Evolutionary conservation across 1,284 basidiomycete genomes (phyloP), one percentile per base, ranked within the genome.

Genomic region (Neolentinus lepideus): DNA sequence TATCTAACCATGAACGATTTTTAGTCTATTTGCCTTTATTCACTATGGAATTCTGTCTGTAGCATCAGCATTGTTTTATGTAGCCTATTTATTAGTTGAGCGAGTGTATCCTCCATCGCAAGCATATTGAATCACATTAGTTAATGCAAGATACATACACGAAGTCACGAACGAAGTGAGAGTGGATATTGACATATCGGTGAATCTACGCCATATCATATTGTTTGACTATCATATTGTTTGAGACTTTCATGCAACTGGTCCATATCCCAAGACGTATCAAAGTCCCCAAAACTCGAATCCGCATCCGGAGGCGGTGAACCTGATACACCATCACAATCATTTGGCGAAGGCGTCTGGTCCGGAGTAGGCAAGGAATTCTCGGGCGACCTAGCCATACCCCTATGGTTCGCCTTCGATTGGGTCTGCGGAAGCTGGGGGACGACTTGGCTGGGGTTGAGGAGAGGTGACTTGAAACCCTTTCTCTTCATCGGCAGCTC

Each of bases 171-270:
- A 4, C 4, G 38, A 43, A 43, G 16, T n/a, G 16, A 43, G n/a
- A 21, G n/a, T 21, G 38, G 6, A 43, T n/a, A 6, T 31, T 4
- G 38, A n/a, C 19, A 43, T 16, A 43, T 43, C 38, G n/a, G 3
- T 43, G n/a, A 6, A 3, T 16, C 29, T 31, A 31, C 12, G 29
- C 6, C 29, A 31, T 31, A 26, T 50, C 47, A 26, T 50, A 50
- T 25, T 50, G 47, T n/a, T 29, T 50, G n/a, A 50, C n/a, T 31
- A 26, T 50, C 47, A 26, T 50, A 50, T 25, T 50, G 47, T n/a
- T 29, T 50, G n/a, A 50, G 24, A 21, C 24, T 29, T 22, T 50
- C 47, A 16, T 50, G 24, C 47, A 50, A 26, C 16, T n/a, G 38
- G 11, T 50, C 47, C 10, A 50, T 50, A 25, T 50, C 47, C 47